Evolutionary conservation across 768 basidiomycete genomes (phyloP).

Genomic region (Psilocybe sp.): DNA sequence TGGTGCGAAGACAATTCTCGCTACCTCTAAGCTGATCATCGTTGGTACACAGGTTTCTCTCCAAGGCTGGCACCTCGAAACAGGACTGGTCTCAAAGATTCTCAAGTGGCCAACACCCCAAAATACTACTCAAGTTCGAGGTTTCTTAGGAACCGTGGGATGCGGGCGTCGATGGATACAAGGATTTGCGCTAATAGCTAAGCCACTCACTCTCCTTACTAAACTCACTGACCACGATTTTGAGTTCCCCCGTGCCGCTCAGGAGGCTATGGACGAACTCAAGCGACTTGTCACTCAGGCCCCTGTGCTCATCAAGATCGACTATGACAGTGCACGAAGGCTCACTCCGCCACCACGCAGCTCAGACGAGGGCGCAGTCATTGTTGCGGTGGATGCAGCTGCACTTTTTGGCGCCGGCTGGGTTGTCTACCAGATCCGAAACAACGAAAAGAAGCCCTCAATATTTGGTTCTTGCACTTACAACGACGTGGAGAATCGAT

Average conservation of each 20-base stretch:
- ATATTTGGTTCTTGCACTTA: slow-evolving; percentile 29
- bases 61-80: slow-evolving; percentile 24
- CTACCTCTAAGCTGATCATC: slow-evolving; percentile 2
- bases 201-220: slow-evolving; percentile 16
- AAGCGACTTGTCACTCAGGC: slow-evolving; percentile 21
- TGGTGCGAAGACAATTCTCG: slow-evolving; percentile 4
- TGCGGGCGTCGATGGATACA: slow-evolving; percentile 22
- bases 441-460: slow-evolving; percentile 15
- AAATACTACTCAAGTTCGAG: slow-evolving; percentile 18
- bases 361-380: slow-evolving; percentile 19
- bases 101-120: slow-evolving; percentile 22
- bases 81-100: slow-evolving; percentile 14
- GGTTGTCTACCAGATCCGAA: slow-evolving; percentile 25
- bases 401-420: slow-evolving; percentile 25
- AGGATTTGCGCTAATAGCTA: slow-evolving; percentile 16
- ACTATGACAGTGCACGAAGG: slow-evolving; percentile 19
- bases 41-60: slow-evolving; percentile 4
- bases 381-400: slow-evolving; percentile 29
- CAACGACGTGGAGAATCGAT: slow-evolving; percentile 25
- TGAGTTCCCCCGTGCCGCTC: slow-evolving; percentile 21
- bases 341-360: slow-evolving; percentile 11
- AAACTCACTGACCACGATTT: slow-evolving; percentile 23
- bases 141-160: slow-evolving; percentile 28
- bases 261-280: slow-evolving; percentile 15
- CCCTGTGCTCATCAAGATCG: slow-evolving; percentile 21